Evolutionary conservation across 1,284 basidiomycete species (phyloP).

Genomic region (Cryptococcus neoformans): DNA sequence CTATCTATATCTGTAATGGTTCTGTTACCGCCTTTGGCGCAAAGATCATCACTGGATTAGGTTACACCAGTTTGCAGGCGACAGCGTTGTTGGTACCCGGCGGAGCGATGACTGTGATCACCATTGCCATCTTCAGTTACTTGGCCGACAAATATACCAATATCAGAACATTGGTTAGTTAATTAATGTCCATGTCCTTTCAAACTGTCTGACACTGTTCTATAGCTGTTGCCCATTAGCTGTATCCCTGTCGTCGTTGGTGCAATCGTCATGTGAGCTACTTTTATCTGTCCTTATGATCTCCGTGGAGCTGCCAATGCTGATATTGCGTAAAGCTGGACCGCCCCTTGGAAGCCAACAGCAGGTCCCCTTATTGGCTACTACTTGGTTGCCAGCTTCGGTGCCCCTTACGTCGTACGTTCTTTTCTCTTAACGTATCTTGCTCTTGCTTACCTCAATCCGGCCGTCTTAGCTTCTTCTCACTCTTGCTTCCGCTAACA

Average conservation of each 20-base stretch:
- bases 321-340: slow-evolving; percentile 37
- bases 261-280: slow-evolving; percentile 34
- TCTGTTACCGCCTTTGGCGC: slow-evolving; percentile 53
- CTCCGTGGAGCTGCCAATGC: too few species aligned
- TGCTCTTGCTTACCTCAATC: too few species aligned
- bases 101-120: slow-evolving; percentile 51
- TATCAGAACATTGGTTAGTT: slow-evolving; percentile 41
- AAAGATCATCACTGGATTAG: slow-evolving; percentile 51
- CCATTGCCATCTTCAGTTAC: slow-evolving; percentile 49
- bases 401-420: slow-evolving; percentile 9
- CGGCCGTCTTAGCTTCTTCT: slow-evolving; percentile 29
- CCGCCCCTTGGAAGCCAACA: slow-evolving; percentile 49
- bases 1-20: slow-evolving; percentile 47
- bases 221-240: slow-evolving; percentile 47
- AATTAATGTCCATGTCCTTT: neutral
- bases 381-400: slow-evolving; percentile 42
- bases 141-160: slow-evolving; percentile 47
- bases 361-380: slow-evolving; percentile 54
- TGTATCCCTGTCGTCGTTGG: slow-evolving; percentile 54
- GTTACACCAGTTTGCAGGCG: slow-evolving; percentile 51
- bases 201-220: neutral
- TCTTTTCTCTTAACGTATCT: neutral
- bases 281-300: neutral
- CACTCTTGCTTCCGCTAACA: slow-evolving; percentile 50
- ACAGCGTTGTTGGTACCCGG: slow-evolving; percentile 51